These are phyloP conservation scores for Umbelopsis ramanniana DNA, from an alignment of 192 early-diverging fungal species.

Conservation along the genomic window DNA sequence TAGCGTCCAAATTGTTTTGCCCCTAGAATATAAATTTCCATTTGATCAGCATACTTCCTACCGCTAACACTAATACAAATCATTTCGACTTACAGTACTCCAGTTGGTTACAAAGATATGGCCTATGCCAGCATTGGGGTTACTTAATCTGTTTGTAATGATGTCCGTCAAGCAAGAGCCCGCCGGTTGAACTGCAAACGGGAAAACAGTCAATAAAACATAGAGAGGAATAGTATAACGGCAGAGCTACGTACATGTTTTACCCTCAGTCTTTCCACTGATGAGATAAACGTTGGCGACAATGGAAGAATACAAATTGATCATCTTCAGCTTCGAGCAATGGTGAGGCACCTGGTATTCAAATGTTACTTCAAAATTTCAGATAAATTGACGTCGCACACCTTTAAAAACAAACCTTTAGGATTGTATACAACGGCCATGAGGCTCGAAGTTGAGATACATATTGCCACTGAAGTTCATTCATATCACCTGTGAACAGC, in stretches of 20 bases:
- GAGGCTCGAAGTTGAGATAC: neutral
- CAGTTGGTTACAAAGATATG: conserved; percentile 9
- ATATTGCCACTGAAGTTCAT: neutral
- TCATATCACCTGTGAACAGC: conserved; percentile 1
- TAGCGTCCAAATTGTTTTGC: neutral
- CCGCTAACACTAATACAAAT: neutral
- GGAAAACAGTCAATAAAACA: too few species aligned
- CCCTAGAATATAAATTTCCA: neutral
- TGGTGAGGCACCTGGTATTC: conserved; percentile 1
- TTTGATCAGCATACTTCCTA: neutral
- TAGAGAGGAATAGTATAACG: neutral
- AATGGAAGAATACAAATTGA: neutral
- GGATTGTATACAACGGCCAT: neutral
- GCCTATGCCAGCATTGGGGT: neutral
- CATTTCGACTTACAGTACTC: neutral
- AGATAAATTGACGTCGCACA: neutral
- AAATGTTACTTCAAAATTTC: neutral
- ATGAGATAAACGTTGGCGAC: conserved; percentile 1
- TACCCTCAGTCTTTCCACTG: neutral
- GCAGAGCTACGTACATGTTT: neutral
- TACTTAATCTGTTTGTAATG: neutral
- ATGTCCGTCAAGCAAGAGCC: neutral
- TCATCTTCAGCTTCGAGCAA: neutral
- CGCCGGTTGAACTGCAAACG: neutral
- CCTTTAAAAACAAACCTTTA: neutral